Evolutionary conservation across 1,139 yeast species (phyloP).

Genomic region (Schwanniomyces etchellsii): DNA sequence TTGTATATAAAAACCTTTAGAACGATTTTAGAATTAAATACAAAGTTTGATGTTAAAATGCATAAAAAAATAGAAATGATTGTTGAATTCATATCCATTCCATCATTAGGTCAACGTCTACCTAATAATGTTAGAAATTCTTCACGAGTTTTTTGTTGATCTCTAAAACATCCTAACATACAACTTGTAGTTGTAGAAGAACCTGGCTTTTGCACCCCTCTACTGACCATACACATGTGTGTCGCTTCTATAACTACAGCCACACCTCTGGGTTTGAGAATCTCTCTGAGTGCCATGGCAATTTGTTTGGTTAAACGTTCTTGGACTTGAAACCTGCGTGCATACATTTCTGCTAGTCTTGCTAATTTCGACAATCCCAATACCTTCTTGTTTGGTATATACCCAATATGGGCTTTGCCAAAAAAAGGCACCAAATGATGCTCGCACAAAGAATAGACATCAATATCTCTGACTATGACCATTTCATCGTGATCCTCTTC

Average conservation of each 20-base stretch:
- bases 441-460: constrained; percentile 87
- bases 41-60: constrained; percentile 6
- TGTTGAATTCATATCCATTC: no score
- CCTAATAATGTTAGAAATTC: constrained; percentile 84
- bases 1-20: constrained; percentile 5
- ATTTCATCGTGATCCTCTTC: constrained; percentile 98
- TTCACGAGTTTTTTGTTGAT: constrained; percentile 91
- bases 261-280: constrained; percentile 90
- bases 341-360: constrained; percentile 92
- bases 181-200: constrained; percentile 92
- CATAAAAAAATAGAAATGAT: no score
- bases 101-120: no score
- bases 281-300: constrained; percentile 91
- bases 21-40: constrained; percentile 5
- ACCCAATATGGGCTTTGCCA: constrained; percentile 95
- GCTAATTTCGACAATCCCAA: constrained; percentile 92
- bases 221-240: constrained; percentile 99
- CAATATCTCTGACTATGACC: constrained; percentile 96
- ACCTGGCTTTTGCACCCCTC: constrained; percentile 96
- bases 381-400: constrained; percentile 93
- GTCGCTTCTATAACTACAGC: constrained; percentile 98
- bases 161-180: constrained; percentile 93
- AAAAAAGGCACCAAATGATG: constrained; percentile 96
- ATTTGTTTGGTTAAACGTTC: constrained; percentile 95
- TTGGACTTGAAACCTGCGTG: constrained; percentile 93